A percentile compares a stretch with the other conserved stretches of the same genome.
Conservation (phyloP, 2,329 filamentous ascomycete species). For the Xylariaceae sp. region DNA sequence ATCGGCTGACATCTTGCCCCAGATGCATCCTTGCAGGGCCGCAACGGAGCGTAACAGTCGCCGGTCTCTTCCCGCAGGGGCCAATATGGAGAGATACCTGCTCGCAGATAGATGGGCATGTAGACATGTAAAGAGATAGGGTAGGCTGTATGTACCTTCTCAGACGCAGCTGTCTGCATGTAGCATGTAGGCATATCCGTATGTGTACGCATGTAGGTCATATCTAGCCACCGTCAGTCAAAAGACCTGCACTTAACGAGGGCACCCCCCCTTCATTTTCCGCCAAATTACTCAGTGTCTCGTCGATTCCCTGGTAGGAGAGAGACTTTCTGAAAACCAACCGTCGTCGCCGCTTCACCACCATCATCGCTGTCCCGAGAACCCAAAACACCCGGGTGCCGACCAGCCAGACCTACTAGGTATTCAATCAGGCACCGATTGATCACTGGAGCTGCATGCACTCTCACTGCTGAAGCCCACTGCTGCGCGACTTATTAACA, state of each 20-base stretch:
- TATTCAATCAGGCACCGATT: neutral
- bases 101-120: neutral
- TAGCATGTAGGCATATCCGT: too few relatives aligned
- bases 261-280: conserved; percentile 10
- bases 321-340: neutral
- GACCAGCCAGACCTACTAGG: neutral
- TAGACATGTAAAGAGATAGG: neutral
- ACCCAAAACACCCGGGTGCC: neutral
- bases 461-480: neutral
- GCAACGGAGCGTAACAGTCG: conserved; percentile 10
- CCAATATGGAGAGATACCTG: conserved; percentile 4
- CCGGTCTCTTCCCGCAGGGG: conserved; percentile 4
- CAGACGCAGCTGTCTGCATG: too few relatives aligned
- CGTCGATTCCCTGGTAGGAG: conserved; percentile 1
- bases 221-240: conserved; percentile 12
- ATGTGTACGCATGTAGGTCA: neutral
- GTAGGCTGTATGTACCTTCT: neutral
- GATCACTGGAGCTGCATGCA: neutral
- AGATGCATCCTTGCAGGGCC: conserved; percentile 13
- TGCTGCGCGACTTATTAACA: neutral
- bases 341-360: conserved; percentile 2
- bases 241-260: conserved; percentile 3
- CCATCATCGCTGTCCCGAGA: neutral
- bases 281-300: conserved; percentile 4
- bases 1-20: conserved; percentile 12